Evolutionary conservation across 306 rosid genomes (phyloP).

Genomic region (Trichosanthes cucumerina): DNA sequence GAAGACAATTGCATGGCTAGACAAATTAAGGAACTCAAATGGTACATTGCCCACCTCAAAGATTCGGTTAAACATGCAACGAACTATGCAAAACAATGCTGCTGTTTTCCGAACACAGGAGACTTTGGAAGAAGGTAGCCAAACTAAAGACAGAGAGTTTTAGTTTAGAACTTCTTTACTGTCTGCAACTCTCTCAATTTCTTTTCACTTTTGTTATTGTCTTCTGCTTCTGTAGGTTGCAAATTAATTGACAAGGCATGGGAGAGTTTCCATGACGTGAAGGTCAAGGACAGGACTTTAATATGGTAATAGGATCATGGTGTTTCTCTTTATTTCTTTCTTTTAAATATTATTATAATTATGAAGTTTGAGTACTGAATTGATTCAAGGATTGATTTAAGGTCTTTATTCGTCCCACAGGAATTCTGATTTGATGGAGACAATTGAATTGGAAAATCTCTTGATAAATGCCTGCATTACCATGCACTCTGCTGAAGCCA

Average conservation of each 20-base stretch:
- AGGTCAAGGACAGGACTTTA: slow-evolving; percentile 57
- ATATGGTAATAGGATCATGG: slow-evolving; percentile 44
- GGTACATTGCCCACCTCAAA: slow-evolving; percentile 75
- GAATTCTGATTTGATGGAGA: slow-evolving; percentile 84
- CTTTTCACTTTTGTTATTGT: slow-evolving; percentile 1
- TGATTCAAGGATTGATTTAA: neutral
- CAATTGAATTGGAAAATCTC: slow-evolving; percentile 81
- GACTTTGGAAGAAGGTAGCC: slow-evolving; percentile 77
- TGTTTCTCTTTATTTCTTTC: neutral
- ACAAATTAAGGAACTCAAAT: slow-evolving; percentile 78
- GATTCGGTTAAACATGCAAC: slow-evolving; percentile 88
- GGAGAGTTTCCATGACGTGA: slow-evolving; percentile 68
- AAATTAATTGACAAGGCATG: slow-evolving; percentile 60
- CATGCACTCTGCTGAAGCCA: slow-evolving; percentile 92
- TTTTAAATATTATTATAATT: neutral
- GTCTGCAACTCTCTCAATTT: neutral
- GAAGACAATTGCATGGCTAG: slow-evolving; percentile 91
- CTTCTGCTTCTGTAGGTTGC: slow-evolving; percentile 35
- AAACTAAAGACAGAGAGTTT: neutral
- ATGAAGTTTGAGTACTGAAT: neutral
- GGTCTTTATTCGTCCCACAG: slow-evolving; percentile 24
- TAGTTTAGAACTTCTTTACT: neutral
- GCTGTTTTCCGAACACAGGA: slow-evolving; percentile 98
- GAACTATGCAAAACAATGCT: slow-evolving; percentile 91
- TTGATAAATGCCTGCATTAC: slow-evolving; percentile 82